These are phyloP conservation scores for Globisporangium spiculum DNA, from an alignment of 352 stramenopile species.

Conservation along the genomic window DNA sequence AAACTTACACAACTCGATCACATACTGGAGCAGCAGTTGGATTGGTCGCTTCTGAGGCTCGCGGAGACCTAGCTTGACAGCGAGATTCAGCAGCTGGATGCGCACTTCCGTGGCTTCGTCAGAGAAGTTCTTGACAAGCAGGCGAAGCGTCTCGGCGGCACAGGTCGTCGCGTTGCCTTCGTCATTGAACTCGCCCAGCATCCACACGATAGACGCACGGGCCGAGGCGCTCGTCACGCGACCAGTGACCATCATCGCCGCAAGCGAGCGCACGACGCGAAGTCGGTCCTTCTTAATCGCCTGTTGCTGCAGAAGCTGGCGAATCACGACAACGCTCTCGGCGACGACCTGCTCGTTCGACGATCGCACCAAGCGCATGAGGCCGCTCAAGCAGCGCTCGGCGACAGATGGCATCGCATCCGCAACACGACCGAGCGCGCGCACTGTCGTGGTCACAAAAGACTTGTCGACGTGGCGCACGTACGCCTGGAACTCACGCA, in stretches of 20 bases:
- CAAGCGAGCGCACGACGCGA: slow-evolving; percentile 72
- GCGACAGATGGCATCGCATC: slow-evolving; percentile 89
- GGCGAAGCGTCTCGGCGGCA: slow-evolving; percentile 78
- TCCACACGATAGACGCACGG: slow-evolving; percentile 91
- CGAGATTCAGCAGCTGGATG: slow-evolving; percentile 90
- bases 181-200: slow-evolving; percentile 89
- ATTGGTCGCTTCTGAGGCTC: slow-evolving; percentile 71
- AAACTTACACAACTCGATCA: slow-evolving; percentile 92
- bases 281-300: slow-evolving; percentile 76
- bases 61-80: slow-evolving; percentile 87
- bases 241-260: slow-evolving; percentile 69
- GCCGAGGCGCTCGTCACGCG: slow-evolving; percentile 73
- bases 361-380: slow-evolving; percentile 83
- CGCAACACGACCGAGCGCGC: slow-evolving; percentile 90
- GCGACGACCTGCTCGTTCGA: slow-evolving; percentile 91
- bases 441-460: slow-evolving; percentile 94
- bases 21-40: slow-evolving; percentile 83
- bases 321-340: slow-evolving; percentile 94
- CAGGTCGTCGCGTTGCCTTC: slow-evolving; percentile 61
- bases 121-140: slow-evolving; percentile 86
- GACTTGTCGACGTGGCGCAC: slow-evolving; percentile 93
- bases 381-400: slow-evolving; percentile 88
- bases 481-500: slow-evolving; percentile 96
- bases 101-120: slow-evolving; percentile 88
- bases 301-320: slow-evolving; percentile 92